phyloP scores from a whole-genome alignment of 495 filamentous ascomycete genomes.

The Podospora didyma region DNA sequence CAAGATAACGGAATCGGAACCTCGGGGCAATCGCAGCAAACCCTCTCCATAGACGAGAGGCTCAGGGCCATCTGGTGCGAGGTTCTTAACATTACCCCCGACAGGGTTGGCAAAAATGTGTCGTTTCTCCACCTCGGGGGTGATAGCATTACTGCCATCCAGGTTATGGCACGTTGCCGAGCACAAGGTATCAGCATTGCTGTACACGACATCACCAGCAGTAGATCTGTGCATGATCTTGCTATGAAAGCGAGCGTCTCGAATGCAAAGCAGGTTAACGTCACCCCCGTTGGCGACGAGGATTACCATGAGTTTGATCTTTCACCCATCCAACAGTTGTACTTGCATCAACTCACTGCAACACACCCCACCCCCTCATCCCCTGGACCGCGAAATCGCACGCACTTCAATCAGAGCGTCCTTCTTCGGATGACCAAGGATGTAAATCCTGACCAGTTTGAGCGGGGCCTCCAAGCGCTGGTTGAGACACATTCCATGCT shows the following conservation, averaged over 20 bases:
- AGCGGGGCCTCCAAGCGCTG: conserved; percentile 43
- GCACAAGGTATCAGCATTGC: conserved; percentile 12
- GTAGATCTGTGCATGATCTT: conserved; percentile 19
- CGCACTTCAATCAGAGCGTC: conserved; percentile 62
- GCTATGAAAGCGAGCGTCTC: conserved; percentile 9
- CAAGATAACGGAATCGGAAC: too few relatives aligned
- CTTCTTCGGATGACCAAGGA: conserved; percentile 43
- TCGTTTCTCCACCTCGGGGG: conserved; percentile 30
- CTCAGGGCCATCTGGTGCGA: conserved; percentile 44
- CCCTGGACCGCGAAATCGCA: conserved; percentile 14
- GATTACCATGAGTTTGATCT: conserved; percentile 31
- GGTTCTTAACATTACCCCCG: conserved; percentile 46
- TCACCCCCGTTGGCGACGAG: background rate
- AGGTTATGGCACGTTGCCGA: conserved; percentile 19
- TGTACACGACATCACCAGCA: conserved; percentile 18
- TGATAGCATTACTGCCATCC: conserved; percentile 31
- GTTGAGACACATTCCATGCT: conserved; percentile 60
- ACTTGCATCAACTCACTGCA: conserved; percentile 41
- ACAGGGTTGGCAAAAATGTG: conserved; percentile 31
- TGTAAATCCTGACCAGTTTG: conserved; percentile 32
- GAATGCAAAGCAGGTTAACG: background rate
- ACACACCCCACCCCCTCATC: too few relatives aligned
- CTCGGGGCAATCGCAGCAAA: background rate
- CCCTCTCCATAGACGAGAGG: conserved; percentile 4
- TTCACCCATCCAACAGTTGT: conserved; percentile 59